Evolutionary conservation across 2,329 filamentous ascomycete genomes (phyloP).

Genomic region (Pseudocercospora cruenta): DNA sequence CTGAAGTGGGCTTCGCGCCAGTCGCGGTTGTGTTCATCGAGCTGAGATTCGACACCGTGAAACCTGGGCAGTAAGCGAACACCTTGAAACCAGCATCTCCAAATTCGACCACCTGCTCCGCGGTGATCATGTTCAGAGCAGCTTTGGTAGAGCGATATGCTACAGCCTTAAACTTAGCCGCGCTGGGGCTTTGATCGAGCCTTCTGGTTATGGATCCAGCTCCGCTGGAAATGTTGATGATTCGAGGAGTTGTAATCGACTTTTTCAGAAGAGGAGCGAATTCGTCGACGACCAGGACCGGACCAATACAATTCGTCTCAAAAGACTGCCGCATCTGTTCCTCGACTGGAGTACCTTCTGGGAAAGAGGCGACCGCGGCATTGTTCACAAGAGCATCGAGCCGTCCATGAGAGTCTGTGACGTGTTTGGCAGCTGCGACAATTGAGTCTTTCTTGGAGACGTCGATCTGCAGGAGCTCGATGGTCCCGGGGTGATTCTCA

Average conservation of each 20-base stretch:
- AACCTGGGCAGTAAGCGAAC: constrained; percentile 45
- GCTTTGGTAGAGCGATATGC: constrained; percentile 45
- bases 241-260: constrained; percentile 26
- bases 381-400: constrained; percentile 47
- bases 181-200: constrained; percentile 32
- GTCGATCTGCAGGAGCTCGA: constrained; percentile 34
- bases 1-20: constrained; percentile 42
- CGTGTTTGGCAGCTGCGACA: constrained; percentile 27
- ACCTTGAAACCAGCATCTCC: constrained; percentile 40
- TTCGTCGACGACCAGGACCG: constrained; percentile 28
- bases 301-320: constrained; percentile 35
- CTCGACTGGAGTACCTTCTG: constrained; percentile 26
- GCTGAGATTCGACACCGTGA: constrained; percentile 42
- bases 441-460: constrained; percentile 32
- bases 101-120: constrained; percentile 34
- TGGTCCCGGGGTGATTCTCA: constrained; percentile 21
- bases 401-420: constrained; percentile 32
- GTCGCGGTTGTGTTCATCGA: constrained; percentile 40
- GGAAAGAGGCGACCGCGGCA: constrained; percentile 34
- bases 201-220: constrained; percentile 40
- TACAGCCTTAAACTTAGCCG: constrained; percentile 34
- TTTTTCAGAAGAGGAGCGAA: constrained; percentile 37
- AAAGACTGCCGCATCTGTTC: constrained; percentile 31
- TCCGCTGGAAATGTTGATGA: constrained; percentile 44
- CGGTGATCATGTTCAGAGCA: constrained; percentile 46